Conservation (phyloP, 805 yeast species). For the Zygoascus tannicola region DNA sequence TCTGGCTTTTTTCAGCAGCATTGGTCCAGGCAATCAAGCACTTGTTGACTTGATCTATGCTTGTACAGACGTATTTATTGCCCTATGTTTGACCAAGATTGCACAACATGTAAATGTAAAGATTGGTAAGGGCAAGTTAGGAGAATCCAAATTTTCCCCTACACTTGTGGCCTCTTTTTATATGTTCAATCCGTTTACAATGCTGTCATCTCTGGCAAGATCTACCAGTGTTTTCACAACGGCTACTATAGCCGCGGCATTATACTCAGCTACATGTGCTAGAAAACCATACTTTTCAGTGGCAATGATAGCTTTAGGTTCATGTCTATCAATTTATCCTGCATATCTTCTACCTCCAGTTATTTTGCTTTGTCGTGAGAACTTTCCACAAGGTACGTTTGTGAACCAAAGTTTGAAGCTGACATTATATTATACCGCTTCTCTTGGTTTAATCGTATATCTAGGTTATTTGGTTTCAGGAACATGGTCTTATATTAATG, state of each 20-base stretch:
- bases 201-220: conserved; percentile 57
- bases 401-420: conserved; percentile 10
- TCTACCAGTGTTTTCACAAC: conserved; percentile 58
- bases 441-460: conserved; percentile 15
- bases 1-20: conserved; percentile 39
- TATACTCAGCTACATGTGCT: conserved; percentile 35
- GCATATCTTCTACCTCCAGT: conserved; percentile 52
- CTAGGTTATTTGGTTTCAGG: conserved; percentile 22
- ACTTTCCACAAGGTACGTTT: conserved; percentile 7
- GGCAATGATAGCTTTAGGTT: conserved; percentile 48
- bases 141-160: conserved; percentile 16
- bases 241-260: conserved; percentile 39
- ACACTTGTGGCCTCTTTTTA: conserved; percentile 53
- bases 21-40: conserved; percentile 19
- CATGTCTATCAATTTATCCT: conserved; percentile 58
- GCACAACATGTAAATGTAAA: conserved; percentile 7
- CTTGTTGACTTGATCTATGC: conserved; percentile 42
- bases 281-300: conserved; percentile 38
- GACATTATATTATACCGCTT: conserved; percentile 9
- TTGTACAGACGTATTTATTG: conserved; percentile 48
- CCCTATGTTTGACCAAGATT: conserved; percentile 36
- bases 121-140: neutral
- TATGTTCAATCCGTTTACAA: conserved; percentile 70
- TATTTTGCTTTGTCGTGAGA: conserved; percentile 22
- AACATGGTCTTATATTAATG: conserved; percentile 36